Evolutionary conservation across 495 filamentous ascomycete species (phyloP).

Genomic region (Talaromyces adpressus): DNA sequence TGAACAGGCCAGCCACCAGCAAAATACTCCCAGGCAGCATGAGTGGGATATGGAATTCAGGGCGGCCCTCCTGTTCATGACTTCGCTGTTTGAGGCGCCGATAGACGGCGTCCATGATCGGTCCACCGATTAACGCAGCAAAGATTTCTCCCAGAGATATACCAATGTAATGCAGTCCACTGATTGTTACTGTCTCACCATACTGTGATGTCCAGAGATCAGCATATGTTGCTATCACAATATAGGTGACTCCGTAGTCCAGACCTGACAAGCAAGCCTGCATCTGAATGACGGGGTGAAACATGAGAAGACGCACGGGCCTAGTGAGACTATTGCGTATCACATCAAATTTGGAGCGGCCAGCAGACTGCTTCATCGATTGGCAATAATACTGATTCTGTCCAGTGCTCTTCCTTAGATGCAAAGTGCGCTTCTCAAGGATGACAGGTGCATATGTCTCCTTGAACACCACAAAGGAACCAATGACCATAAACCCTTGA

Average conservation of each 20-base stretch:
- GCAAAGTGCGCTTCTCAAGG: constrained; percentile 42
- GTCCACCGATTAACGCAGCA: constrained; percentile 47
- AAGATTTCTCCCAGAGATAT: constrained; percentile 52
- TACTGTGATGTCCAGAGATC: constrained; percentile 47
- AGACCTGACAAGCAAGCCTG: constrained; percentile 50
- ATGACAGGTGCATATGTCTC: constrained; percentile 57
- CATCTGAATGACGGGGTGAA: constrained; percentile 47
- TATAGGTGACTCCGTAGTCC: constrained; percentile 60
- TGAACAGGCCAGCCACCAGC: constrained; percentile 45
- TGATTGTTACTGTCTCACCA: constrained; percentile 43
- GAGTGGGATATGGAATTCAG: constrained; percentile 50
- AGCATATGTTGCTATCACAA: constrained; percentile 57
- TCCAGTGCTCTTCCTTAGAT: constrained; percentile 49
- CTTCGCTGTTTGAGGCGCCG: constrained; percentile 38
- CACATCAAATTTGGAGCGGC: neutral
- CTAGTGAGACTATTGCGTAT: constrained; percentile 31
- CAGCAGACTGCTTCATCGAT: neutral
- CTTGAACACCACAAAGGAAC: constrained; percentile 27
- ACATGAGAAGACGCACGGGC: constrained; percentile 40
- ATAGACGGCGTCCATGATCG: constrained; percentile 51
- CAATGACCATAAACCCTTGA: constrained; percentile 16
- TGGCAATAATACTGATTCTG: constrained; percentile 28
- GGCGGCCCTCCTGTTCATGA: constrained; percentile 16
- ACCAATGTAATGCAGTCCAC: constrained; percentile 56
- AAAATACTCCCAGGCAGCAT: constrained; percentile 41